Conservation (phyloP, 2,329 filamentous ascomycete species). For the Paecilomyces niveus region DNA sequence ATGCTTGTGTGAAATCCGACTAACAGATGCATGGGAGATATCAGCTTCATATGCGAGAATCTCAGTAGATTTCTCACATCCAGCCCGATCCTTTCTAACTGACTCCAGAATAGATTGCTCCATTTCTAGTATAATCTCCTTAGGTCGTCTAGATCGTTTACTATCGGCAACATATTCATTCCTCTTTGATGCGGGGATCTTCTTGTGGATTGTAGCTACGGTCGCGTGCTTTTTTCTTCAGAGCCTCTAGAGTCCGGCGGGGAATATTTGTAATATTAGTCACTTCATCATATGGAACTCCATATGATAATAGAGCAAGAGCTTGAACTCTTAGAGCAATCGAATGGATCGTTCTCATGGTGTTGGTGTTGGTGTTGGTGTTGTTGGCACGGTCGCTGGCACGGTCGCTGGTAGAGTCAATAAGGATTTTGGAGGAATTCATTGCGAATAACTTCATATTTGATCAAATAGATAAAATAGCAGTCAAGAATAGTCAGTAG, state of each 20-base stretch:
- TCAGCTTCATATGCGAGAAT: slow-evolving; percentile 5
- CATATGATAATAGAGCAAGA: not conserved
- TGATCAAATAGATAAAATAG: not conserved
- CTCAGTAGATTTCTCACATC: slow-evolving; percentile 9
- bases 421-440: not conserved
- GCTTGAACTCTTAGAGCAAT: not conserved
- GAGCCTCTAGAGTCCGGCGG: not conserved
- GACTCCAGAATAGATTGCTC: not conserved
- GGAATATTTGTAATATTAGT: not conserved
- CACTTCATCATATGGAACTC: not conserved
- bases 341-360: not conserved
- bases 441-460: not conserved
- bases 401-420: not conserved
- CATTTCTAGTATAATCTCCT: not conserved
- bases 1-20: not conserved
- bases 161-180: slow-evolving; percentile 5
- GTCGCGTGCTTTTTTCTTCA: slow-evolving; percentile 2
- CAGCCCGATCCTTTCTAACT: slow-evolving; percentile 3
- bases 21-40: not conserved
- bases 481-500: not conserved
- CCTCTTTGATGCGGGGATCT: slow-evolving; percentile 2
- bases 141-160: not conserved
- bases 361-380: not conserved
- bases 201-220: slow-evolving; percentile 3
- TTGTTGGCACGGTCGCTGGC: not conserved